Conservation (phyloP, 345 rosid species). For the Arabis alpina region DNA sequence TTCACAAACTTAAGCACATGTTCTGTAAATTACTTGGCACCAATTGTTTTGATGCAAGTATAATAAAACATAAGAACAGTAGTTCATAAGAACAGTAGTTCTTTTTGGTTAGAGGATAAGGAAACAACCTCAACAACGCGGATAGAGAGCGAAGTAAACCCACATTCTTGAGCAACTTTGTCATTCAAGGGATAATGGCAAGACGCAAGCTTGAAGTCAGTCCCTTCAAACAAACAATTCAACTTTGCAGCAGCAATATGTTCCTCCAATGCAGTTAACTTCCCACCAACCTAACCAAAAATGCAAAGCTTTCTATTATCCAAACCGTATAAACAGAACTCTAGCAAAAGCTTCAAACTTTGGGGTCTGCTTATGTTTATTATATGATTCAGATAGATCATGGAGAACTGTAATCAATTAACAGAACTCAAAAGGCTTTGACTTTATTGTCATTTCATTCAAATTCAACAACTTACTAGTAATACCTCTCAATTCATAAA, state of each 20-base stretch:
- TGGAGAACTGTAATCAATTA: constrained; percentile 4
- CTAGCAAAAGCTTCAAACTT: constrained; percentile 23
- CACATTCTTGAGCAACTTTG: constrained; percentile 79
- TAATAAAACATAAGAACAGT: constrained; percentile 1
- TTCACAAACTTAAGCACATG: background rate
- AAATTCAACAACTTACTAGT: constrained; percentile 1
- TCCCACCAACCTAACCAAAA: constrained; percentile 77
- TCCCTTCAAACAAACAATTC: constrained; percentile 66
- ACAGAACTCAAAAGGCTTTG: constrained; percentile 17
- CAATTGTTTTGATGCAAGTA: too few relatives aligned
- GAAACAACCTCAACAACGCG: constrained; percentile 71
- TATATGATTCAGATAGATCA: constrained; percentile 1
- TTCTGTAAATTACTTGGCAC: background rate
- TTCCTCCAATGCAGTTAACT: constrained; percentile 57
- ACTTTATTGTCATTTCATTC: background rate
- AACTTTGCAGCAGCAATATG: constrained; percentile 64
- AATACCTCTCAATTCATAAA: constrained; percentile 12
- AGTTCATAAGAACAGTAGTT: constrained; percentile 8
- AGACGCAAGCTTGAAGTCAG: constrained; percentile 94
- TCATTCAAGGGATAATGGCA: constrained; percentile 65
- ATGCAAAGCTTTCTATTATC: background rate
- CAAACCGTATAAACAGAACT: constrained; percentile 9
- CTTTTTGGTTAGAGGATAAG: constrained; percentile 14
- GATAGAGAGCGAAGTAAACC: constrained; percentile 86
- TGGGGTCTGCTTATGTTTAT: background rate